These are phyloP conservation scores for Sphenostylis stenocarpa DNA, from an alignment of 306 rosid genomes.

Conservation along the genomic window DNA sequence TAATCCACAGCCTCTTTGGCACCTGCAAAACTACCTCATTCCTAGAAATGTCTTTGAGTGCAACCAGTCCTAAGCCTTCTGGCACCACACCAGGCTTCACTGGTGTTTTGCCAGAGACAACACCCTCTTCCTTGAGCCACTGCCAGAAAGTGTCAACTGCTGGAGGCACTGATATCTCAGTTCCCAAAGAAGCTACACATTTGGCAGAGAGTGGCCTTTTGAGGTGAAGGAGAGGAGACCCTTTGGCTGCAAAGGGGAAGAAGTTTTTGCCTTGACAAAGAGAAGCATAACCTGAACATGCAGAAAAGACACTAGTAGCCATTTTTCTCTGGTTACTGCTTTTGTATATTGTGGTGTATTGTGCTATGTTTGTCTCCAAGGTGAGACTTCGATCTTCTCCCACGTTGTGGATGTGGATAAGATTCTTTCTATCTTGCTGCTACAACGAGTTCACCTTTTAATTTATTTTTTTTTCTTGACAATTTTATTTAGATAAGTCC, in stretches of 20 bases:
- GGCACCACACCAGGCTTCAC: conserved; percentile 72
- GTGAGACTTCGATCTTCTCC: conserved; percentile 20
- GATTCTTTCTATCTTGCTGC: not conserved
- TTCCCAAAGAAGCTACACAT: conserved; percentile 45
- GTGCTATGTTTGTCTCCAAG: not conserved
- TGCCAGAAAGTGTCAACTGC: conserved; percentile 77
- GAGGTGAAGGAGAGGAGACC: conserved; percentile 27
- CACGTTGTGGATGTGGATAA: conserved; percentile 37
- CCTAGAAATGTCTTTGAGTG: conserved; percentile 59
- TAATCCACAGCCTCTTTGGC: conserved; percentile 89
- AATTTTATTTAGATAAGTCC: not conserved
- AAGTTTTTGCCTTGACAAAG: conserved; percentile 32
- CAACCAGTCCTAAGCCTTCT: conserved; percentile 80
- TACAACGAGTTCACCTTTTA: not conserved
- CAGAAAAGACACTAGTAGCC: conserved; percentile 39
- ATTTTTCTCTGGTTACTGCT: conserved; percentile 29
- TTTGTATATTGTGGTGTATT: not conserved
- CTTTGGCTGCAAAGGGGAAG: conserved; percentile 12
- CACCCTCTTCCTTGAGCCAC: conserved; percentile 84
- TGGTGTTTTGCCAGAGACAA: conserved; percentile 68
- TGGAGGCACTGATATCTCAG: conserved; percentile 59
- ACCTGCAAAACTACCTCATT: conserved; percentile 92
- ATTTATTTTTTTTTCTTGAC: not conserved
- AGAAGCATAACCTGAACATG: conserved; percentile 38
- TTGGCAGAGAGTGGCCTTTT: conserved; percentile 31